Evolutionary conservation across 2,329 filamentous ascomycete genomes (phyloP), one percentile per base, ranked within the genome.

Genomic region (Sphaerulina vaccinii): DNA sequence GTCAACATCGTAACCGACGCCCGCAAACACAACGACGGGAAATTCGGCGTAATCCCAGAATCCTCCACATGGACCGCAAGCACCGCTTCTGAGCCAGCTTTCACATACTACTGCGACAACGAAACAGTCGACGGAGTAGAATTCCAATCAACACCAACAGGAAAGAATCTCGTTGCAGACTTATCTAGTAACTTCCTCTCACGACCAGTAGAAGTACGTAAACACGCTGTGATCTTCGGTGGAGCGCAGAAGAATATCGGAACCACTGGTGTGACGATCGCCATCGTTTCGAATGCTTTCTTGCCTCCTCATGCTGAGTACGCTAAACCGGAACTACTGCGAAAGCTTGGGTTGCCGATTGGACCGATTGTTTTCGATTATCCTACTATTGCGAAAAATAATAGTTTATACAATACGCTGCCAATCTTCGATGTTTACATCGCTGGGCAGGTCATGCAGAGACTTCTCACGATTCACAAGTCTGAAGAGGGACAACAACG

Each of bases 241-340:
- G 90, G 91, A 40, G 90, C 91, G 0, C 92, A 96, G 70, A 96
- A 97, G 81, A 96, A 97, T 72, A 79, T 96, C 9, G 92, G 91
- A 22, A 83, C 82, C 2, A 85, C 92, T 1, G 92, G 92, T 53
- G 81, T 97, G 54, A 93, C 92, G 5, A 87, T 96, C 22, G 86
- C 87, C 11, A 85, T 96, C 42, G 78, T 97, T 65, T 86, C 86
- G 68, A 95, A 95, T 75, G 82, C 75, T 57, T 77, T 97, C 23
- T 79, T 97, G 2, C 82, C 88, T 10, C 87, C 87, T 3, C 71
- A 76, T 23, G 77, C 78, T 2, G 73, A 80, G 5, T 83, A 88
- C 62, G 87, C 89, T 2, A 76, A 84, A 6, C 75, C 87, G 1
- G 74, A 79, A 4, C 75, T 95, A 41, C 75, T 96, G 65, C 81